Percentiles rank a stretch among this genome's conserved stretches.
These are phyloP conservation scores for Porodaedalea pini DNA, from an alignment of 1,284 basidiomycete genomes.

Conservation along the genomic window DNA sequence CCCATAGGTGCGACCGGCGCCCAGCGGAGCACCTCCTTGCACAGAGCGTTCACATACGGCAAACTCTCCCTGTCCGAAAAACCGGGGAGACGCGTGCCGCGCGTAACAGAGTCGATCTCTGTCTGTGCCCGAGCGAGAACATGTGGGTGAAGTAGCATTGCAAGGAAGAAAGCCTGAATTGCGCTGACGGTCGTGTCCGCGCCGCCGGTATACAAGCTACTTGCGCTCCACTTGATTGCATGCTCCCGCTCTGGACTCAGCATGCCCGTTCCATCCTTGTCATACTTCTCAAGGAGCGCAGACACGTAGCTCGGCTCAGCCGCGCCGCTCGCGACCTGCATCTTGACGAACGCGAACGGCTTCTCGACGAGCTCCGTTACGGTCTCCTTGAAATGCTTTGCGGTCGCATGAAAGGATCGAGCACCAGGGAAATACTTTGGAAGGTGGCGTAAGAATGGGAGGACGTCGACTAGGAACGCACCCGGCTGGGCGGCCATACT, in stretches of 20 bases:
- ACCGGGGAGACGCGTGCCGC: slow-evolving; percentile 27
- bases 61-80: slow-evolving; percentile 27
- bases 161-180: slow-evolving; percentile 19
- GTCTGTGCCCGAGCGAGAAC: slow-evolving; percentile 22
- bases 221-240: slow-evolving; percentile 13
- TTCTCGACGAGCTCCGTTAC: slow-evolving; percentile 18
- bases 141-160: slow-evolving; percentile 16
- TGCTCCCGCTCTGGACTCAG: slow-evolving; percentile 12
- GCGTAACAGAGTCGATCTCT: slow-evolving; percentile 28
- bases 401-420: slow-evolving; percentile 1
- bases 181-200: slow-evolving; percentile 20
- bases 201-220: slow-evolving; percentile 17
- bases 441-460: slow-evolving; percentile 15
- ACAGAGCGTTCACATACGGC: slow-evolving; percentile 28
- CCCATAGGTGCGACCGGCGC: slow-evolving; percentile 24
- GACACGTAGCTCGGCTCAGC: slow-evolving; percentile 17
- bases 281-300: slow-evolving; percentile 13
- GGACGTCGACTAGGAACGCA: slow-evolving; percentile 18
- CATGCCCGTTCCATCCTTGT: background rate
- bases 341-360: slow-evolving; percentile 18
- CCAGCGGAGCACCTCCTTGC: slow-evolving; percentile 31
- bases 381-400: slow-evolving; percentile 11
- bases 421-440: slow-evolving; percentile 21
- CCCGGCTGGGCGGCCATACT: slow-evolving; percentile 20
- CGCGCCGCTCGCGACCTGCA: slow-evolving; percentile 13